These are phyloP conservation scores for Exophiala bonariae DNA, from an alignment of 2,329 filamentous ascomycete genomes.

Conservation along the genomic window DNA sequence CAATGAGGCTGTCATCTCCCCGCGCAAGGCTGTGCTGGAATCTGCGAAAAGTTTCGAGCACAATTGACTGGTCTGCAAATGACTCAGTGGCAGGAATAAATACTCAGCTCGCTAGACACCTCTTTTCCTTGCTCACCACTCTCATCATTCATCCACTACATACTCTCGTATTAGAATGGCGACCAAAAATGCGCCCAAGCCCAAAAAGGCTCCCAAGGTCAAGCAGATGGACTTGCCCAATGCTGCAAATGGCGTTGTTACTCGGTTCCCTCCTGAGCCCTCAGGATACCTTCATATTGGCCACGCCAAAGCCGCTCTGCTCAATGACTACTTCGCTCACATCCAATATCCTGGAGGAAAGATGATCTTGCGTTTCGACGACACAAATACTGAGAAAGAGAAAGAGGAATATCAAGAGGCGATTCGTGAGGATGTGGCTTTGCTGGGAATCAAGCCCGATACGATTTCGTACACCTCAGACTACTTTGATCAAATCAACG, in stretches of 20 bases:
- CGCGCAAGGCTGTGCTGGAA: constrained; percentile 1
- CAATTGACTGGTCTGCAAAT: too few relatives aligned
- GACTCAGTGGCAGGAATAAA: too few relatives aligned
- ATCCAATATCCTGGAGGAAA: constrained; percentile 57
- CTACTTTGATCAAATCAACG: constrained; percentile 90
- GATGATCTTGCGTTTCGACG: constrained; percentile 88
- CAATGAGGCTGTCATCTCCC: constrained; percentile 1
- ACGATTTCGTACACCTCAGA: constrained; percentile 87
- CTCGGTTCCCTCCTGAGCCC: constrained; percentile 38
- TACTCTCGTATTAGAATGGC: constrained; percentile 11
- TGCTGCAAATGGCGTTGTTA: constrained; percentile 34
- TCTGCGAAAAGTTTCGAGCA: background rate
- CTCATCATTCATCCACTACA: background rate
- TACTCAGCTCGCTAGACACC: too few relatives aligned
- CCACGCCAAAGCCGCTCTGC: constrained; percentile 34
- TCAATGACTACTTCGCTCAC: constrained; percentile 36
- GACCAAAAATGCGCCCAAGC: constrained; percentile 20
- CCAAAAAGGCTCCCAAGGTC: constrained; percentile 29
- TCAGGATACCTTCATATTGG: constrained; percentile 39
- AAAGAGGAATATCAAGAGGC: constrained; percentile 94
- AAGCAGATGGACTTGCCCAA: constrained; percentile 33
- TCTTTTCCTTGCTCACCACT: background rate
- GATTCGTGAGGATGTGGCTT: constrained; percentile 84
- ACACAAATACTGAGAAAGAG: constrained; percentile 96
- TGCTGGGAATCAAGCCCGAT: constrained; percentile 92